Base-by-base conservation (phyloP, 108 stramenopile species). In the Epithemia pelagica region DNA sequence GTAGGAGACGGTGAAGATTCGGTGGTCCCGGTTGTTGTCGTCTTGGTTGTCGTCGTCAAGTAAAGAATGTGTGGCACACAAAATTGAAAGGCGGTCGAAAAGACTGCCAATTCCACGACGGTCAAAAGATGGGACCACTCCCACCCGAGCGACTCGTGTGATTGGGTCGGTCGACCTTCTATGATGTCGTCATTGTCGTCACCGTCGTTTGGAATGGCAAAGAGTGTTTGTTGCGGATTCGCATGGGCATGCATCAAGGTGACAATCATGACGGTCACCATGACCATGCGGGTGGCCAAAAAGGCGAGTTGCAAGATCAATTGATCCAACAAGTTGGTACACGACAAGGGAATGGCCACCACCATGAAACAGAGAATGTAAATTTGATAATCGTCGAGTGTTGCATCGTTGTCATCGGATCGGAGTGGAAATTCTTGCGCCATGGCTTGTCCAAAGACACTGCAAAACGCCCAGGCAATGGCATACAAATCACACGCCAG, bases 1-100 rank as follows among this genome's bases (percentile, higher is more conserved):
- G 37, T 5, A 46, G 37, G 37, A 10, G 37, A 5, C 15, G 37
- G 10, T 15, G 5, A 15, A 10, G 37, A 46, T 46, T 5, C 37
- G 37, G 37, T 46, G 37, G 37, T 46, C 10, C 10, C 37, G 5
- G 37, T 70, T 62, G 59, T 52, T 59, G 28, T 15, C 15, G 37
- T 5, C 37, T 5, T 5, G 10, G 37, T 5, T 15, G 37, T 15
- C 37, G 37, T 10, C 37, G 37, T 46, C 15, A 62, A 52, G 5
- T 29, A 31, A 22, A 28, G 52, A 23, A 62, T 61, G 25, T n/a
- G 5, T 7, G 69, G 69, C 21, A 70, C 60, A 20, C 60, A 62
- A 53, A 70, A 62, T 26, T 70, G 69, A 62, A 62, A 62, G 5
- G 69, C 61, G 21, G 69, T 70, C n/a, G 60, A 25, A 61, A 62